Conservation (phyloP, 2,329 filamentous ascomycete genomes). For the Nemania sp. region DNA sequence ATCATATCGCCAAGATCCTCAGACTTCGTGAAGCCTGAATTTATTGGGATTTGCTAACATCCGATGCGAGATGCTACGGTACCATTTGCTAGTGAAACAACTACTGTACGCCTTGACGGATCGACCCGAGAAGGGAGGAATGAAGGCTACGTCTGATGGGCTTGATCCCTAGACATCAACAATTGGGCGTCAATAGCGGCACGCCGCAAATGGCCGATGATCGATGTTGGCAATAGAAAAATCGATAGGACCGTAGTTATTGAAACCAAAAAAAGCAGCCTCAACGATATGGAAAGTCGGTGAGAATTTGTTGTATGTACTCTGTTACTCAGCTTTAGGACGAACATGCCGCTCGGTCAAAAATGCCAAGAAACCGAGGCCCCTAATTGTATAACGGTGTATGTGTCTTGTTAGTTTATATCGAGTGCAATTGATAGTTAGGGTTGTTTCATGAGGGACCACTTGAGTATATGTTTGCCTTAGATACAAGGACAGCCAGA, state of each 20-base stretch:
- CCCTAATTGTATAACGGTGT: no score
- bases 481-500: no score
- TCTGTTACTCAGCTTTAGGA: no score
- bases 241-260: not conserved
- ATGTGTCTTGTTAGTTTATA: no score
- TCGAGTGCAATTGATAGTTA: no score
- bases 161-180: conserved; percentile 15
- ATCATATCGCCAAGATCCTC: not conserved
- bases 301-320: not conserved
- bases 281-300: not conserved
- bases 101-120: conserved; percentile 1
- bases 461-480: no score
- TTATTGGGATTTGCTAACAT: no score
- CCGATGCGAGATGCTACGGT: conserved; percentile 6
- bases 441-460: no score
- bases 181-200: conserved; percentile 6
- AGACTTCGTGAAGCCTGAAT: not conserved
- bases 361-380: no score
- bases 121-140: conserved; percentile 5
- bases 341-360: no score
- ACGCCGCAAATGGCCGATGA: not conserved
- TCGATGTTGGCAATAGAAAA: not conserved
- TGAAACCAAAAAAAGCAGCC: not conserved
- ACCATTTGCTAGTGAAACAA: conserved; percentile 15
- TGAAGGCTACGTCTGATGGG: conserved; percentile 7